Evolutionary conservation across 768 basidiomycete genomes (phyloP).

Genomic region (Mycena leptocephala): DNA sequence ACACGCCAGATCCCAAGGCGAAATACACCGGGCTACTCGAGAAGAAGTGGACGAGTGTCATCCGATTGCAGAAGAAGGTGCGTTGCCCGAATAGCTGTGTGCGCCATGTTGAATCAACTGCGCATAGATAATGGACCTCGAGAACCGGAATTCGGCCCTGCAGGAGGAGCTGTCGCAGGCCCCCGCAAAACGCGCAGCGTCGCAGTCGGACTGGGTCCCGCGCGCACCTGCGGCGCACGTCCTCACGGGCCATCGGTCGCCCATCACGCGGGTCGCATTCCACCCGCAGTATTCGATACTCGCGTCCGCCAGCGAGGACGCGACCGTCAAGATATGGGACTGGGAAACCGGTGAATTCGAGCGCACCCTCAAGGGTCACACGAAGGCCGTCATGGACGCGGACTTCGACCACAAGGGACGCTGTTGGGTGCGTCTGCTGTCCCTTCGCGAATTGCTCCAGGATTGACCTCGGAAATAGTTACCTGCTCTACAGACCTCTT

Average conservation of each 20-base stretch:
- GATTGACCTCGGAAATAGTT: conserved; percentile 56
- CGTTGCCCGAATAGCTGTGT: conserved; percentile 1
- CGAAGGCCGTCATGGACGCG: conserved; percentile 89
- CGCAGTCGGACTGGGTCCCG: conserved; percentile 91
- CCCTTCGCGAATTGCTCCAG: background rate
- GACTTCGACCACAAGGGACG: conserved; percentile 91
- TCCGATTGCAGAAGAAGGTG: conserved; percentile 78
- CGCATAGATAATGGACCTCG: conserved; percentile 93
- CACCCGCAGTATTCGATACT: conserved; percentile 89
- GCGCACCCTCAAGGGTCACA: conserved; percentile 93
- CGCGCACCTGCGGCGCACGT: conserved; percentile 87
- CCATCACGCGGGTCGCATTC: conserved; percentile 86
- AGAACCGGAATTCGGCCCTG: conserved; percentile 84
- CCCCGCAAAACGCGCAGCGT: conserved; percentile 69
- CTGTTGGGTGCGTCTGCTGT: conserved; percentile 72
- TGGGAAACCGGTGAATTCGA: conserved; percentile 98
- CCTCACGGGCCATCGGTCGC: conserved; percentile 82
- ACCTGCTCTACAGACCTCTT: conserved; percentile 88
- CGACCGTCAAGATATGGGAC: conserved; percentile 95
- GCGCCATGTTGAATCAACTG: conserved; percentile 26
- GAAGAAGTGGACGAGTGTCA: conserved; percentile 99
- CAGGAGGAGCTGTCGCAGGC: conserved; percentile 78
- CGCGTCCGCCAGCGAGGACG: conserved; percentile 91
- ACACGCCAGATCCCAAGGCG: conserved; percentile 88
- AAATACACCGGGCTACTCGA: conserved; percentile 91